phyloP scores from a whole-genome alignment of 2,329 filamentous ascomycete genomes.

The Xylaria sp. region DNA sequence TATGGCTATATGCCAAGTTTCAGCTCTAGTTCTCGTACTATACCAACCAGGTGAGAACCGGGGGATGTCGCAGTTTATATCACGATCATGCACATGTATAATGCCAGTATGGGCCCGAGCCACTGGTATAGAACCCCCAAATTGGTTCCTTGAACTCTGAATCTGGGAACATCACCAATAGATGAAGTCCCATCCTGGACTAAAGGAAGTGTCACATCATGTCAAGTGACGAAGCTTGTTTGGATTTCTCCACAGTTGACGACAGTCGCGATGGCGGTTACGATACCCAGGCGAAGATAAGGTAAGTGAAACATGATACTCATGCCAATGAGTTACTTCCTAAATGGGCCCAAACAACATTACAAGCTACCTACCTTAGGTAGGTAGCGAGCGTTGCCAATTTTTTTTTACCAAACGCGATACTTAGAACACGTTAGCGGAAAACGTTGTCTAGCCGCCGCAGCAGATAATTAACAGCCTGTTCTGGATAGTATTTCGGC shows the following conservation, averaged over 20 bases:
- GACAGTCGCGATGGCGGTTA: conserved; percentile 11
- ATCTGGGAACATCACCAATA: conserved; percentile 20
- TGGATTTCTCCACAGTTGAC: conserved; percentile 14
- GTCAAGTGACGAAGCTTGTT: conserved; percentile 19
- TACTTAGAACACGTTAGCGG: conserved; percentile 6
- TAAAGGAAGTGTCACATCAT: conserved; percentile 11
- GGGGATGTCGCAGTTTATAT: conserved; percentile 4
- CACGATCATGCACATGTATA: not conserved
- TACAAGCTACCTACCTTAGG: conserved; percentile 7
- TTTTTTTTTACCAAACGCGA: not conserved
- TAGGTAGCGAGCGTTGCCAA: not conserved
- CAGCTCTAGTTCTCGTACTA: not conserved
- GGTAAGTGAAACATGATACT: conserved; percentile 20
- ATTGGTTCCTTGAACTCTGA: conserved; percentile 10
- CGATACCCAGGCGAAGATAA: not conserved
- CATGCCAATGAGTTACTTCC: conserved; percentile 18
- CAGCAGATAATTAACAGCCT: conserved; percentile 6
- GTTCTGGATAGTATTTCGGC: not conserved
- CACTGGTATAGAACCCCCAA: not conserved
- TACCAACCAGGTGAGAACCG: not conserved
- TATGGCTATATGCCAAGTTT: not conserved
- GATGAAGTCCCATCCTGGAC: conserved; percentile 23
- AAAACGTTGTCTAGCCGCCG: not conserved
- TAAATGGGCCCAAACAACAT: conserved; percentile 3
- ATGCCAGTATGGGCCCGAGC: not conserved